phyloP scores from a whole-genome alignment of 1,139 yeast species.

The Zhuliangozyma blackwelliae region DNA sequence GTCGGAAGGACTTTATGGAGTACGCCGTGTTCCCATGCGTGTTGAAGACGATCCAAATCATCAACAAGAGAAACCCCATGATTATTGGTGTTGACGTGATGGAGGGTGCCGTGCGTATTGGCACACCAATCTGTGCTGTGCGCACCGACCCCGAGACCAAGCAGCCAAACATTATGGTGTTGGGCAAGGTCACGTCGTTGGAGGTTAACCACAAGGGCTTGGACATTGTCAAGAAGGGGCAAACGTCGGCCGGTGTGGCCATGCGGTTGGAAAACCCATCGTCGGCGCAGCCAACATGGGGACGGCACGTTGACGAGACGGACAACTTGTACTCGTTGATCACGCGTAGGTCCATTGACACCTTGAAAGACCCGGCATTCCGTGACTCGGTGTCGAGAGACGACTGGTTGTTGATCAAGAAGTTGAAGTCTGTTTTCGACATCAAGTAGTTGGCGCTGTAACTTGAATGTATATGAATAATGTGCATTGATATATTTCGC shows the following conservation, averaged over 20 bases:
- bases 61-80: conserved; percentile 99
- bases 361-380: conserved; percentile 97
- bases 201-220: conserved; percentile 91
- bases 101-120: conserved; percentile 85
- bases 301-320: conserved; percentile 94
- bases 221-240: conserved; percentile 84
- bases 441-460: conserved; percentile 34
- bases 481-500: too few relatives aligned
- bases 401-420: conserved; percentile 90
- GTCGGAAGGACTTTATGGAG: conserved; percentile 84
- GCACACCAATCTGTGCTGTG: conserved; percentile 95
- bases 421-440: conserved; percentile 82
- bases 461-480: too few relatives aligned
- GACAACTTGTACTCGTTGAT: conserved; percentile 86
- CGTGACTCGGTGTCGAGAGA: conserved; percentile 90
- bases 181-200: conserved; percentile 83
- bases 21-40: conserved; percentile 95
- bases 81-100: conserved; percentile 96
- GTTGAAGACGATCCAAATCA: conserved; percentile 88
- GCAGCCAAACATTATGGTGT: conserved; percentile 62
- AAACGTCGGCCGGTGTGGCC: conserved; percentile 97
- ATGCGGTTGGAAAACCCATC: conserved; percentile 94
- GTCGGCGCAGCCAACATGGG: conserved; percentile 95
- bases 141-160: conserved; percentile 84
- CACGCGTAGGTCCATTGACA: conserved; percentile 85